Conservation (phyloP, 1,139 yeast species). For the Blastobotrys malaysiensis region DNA sequence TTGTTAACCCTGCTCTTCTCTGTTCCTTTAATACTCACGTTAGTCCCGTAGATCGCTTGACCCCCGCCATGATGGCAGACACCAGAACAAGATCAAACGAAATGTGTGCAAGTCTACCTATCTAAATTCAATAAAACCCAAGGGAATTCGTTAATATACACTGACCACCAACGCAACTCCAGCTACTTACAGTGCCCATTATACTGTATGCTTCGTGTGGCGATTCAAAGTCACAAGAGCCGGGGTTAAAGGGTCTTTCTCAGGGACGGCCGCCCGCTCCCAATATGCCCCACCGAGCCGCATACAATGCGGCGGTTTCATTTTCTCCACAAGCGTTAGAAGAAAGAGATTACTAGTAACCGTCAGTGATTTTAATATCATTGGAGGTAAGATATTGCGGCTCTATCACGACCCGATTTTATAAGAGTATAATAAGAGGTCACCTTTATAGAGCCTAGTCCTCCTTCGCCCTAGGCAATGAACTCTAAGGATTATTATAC, state of each 20-base stretch:
- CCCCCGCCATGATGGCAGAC: conserved; percentile 83
- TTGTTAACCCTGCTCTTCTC: conserved; percentile 1
- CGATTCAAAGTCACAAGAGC: neutral
- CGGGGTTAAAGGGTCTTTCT: neutral
- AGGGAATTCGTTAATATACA: neutral
- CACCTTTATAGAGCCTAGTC: too few species aligned
- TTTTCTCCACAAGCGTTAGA: too few species aligned
- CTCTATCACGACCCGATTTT: too few species aligned
- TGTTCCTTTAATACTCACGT: conserved; percentile 38
- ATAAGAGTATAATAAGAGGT: too few species aligned
- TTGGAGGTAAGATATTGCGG: too few species aligned
- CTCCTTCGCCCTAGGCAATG: too few species aligned
- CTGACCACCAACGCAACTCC: neutral
- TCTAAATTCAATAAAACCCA: conserved; percentile 15
- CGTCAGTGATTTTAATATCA: too few species aligned
- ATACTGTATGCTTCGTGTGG: neutral
- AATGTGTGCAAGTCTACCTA: conserved; percentile 46
- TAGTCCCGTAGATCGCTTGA: conserved; percentile 81
- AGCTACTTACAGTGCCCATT: conserved; percentile 17
- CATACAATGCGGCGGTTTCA: neutral
- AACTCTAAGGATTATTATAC: too few species aligned
- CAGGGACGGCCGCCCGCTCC: neutral
- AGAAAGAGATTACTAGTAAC: too few species aligned
- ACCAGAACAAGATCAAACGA: conserved; percentile 70
- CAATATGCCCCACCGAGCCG: neutral